These are phyloP conservation scores for Lachnellula arida DNA, from an alignment of 2,329 filamentous ascomycete genomes.

Conservation along the genomic window DNA sequence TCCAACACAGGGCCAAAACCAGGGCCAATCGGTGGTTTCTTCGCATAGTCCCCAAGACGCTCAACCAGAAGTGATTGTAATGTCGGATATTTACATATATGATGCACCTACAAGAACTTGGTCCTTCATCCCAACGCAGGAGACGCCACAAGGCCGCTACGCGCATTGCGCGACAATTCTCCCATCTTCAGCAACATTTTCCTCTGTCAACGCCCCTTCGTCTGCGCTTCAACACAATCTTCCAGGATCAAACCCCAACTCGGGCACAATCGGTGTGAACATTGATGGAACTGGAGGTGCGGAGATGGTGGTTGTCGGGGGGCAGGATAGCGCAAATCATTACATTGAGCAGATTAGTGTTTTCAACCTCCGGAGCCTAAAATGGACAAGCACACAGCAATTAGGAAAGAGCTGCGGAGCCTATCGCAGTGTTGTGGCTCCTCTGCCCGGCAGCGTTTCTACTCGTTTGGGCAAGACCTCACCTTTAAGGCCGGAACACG, in stretches of 20 bases:
- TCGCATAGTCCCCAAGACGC: slow-evolving; percentile 50
- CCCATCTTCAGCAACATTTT: slow-evolving; percentile 81
- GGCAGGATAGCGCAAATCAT: slow-evolving; percentile 95
- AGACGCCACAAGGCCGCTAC: slow-evolving; percentile 88
- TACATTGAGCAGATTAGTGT: slow-evolving; percentile 99
- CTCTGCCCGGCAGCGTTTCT: slow-evolving; percentile 63
- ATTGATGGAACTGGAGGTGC: slow-evolving; percentile 89
- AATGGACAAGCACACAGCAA: slow-evolving; percentile 87
- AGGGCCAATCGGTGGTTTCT: slow-evolving; percentile 40
- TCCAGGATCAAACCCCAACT: slow-evolving; percentile 74
- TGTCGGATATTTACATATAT: slow-evolving; percentile 97
- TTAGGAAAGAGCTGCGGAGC: slow-evolving; percentile 92
- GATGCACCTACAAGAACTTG: slow-evolving; percentile 78
- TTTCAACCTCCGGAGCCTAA: slow-evolving; percentile 90
- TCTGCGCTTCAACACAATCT: slow-evolving; percentile 90
- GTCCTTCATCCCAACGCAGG: slow-evolving; percentile 76
- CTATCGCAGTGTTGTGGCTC: slow-evolving; percentile 91
- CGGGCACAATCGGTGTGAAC: slow-evolving; percentile 80
- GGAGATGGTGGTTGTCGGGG: slow-evolving; percentile 95
- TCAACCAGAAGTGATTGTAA: slow-evolving; percentile 85
- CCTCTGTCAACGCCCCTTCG: slow-evolving; percentile 75
- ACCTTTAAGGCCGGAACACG: slow-evolving; percentile 36
- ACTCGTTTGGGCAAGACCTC: slow-evolving; percentile 60
- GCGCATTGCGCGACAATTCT: slow-evolving; percentile 93
- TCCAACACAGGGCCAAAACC: slow-evolving; percentile 36